These are phyloP conservation scores for Chaetomium cochliodes DNA, from an alignment of 495 filamentous ascomycete genomes.

Conservation along the genomic window DNA sequence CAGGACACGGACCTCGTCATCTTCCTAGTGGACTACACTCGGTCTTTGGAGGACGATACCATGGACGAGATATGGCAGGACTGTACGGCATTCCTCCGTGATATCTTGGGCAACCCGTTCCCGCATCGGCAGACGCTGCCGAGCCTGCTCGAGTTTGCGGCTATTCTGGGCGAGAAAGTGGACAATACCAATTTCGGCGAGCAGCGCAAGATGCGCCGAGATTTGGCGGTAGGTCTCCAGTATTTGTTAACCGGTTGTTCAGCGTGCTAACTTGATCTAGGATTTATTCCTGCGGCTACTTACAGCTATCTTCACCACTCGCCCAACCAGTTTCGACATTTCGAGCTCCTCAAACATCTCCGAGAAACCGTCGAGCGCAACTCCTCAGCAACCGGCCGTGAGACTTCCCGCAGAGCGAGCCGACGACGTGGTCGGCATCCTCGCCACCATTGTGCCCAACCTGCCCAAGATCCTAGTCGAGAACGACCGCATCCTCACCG, in stretches of 20 bases:
- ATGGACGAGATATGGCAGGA: conserved; percentile 99
- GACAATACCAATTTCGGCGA: conserved; percentile 98
- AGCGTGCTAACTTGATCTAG: conserved; percentile 46
- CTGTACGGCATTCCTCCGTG: conserved; percentile 85
- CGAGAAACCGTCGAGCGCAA: conserved; percentile 32
- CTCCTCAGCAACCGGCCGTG: conserved; percentile 27
- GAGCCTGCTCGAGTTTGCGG: conserved; percentile 81
- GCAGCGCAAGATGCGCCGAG: conserved; percentile 87
- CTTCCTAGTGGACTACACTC: conserved; percentile 85
- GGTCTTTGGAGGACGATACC: conserved; percentile 92
- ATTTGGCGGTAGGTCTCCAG: conserved; percentile 68
- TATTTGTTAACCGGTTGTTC: conserved; percentile 16
- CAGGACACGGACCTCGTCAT: conserved; percentile 78
- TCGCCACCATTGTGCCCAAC: conserved; percentile 74
- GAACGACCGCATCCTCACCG: conserved; percentile 75
- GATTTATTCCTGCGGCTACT: conserved; percentile 86
- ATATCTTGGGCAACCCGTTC: conserved; percentile 90
- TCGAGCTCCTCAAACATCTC: conserved; percentile 29
- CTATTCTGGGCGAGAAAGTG: conserved; percentile 86
- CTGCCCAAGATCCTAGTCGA: conserved; percentile 84
- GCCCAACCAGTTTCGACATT: conserved; percentile 64
- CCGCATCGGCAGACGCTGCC: conserved; percentile 90
- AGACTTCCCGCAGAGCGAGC: conserved; percentile 45
- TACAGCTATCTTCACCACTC: conserved; percentile 86
- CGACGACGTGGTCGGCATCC: conserved; percentile 77